These are phyloP conservation scores for Ampelocalamus luodianensis DNA, from an alignment of 176 grass and related monocot genomes.

Conservation along the genomic window DNA sequence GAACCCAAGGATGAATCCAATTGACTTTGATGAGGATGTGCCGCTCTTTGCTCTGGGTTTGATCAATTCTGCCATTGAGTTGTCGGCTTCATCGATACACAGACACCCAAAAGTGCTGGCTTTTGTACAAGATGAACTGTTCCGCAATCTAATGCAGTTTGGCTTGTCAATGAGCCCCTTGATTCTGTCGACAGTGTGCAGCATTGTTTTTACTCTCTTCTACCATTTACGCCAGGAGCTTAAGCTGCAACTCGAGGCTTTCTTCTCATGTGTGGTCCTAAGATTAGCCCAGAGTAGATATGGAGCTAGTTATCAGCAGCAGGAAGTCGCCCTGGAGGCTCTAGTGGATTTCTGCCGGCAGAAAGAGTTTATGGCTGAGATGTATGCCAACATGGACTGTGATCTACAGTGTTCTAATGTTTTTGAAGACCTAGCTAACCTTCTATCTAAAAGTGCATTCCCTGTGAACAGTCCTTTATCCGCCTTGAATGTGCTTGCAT, in stretches of 20 bases:
- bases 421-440: conserved; percentile 91
- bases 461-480: conserved; percentile 90
- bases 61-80: conserved; percentile 81
- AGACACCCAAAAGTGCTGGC: conserved; percentile 71
- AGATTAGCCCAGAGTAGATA: conserved; percentile 82
- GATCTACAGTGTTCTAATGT: conserved; percentile 88
- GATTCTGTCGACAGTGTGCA: conserved; percentile 88
- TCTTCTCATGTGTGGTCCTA: conserved; percentile 94
- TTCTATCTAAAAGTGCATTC: conserved; percentile 95
- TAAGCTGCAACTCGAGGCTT: conserved; percentile 94
- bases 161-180: conserved; percentile 94
- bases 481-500: conserved; percentile 84
- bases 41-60: conserved; percentile 90
- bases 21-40: conserved; percentile 96
- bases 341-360: conserved; percentile 97
- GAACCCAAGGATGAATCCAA: conserved; percentile 71
- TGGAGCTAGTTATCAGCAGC: conserved; percentile 92
- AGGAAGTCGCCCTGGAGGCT: conserved; percentile 93
- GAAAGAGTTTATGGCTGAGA: conserved; percentile 96
- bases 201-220: conserved; percentile 92
- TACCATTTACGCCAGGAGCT: conserved; percentile 78
- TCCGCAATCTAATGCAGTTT: conserved; percentile 93
- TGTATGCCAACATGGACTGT: conserved; percentile 98
- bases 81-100: conserved; percentile 64
- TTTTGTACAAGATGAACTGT: conserved; percentile 92